These are phyloP conservation scores for Xerocomellus amylosporus DNA, from an alignment of 768 basidiomycete genomes.

Conservation along the genomic window DNA sequence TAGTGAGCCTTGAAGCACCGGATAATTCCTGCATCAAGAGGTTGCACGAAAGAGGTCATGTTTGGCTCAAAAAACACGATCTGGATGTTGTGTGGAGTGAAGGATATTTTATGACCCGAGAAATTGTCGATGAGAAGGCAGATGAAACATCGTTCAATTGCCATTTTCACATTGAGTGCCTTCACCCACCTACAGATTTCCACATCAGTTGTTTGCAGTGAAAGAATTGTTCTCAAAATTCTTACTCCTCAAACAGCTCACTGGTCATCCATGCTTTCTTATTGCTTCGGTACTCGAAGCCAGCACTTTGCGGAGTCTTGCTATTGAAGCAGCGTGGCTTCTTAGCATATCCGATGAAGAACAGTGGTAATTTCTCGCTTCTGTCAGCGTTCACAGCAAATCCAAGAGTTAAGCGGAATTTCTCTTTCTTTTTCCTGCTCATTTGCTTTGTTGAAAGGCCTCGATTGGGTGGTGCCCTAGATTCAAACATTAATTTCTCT, in stretches of 20 bases:
- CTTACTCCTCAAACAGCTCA: not conserved
- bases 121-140: not conserved
- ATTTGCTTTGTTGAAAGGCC: not conserved
- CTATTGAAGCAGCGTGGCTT: not conserved
- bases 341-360: not conserved
- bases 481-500: not conserved
- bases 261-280: not conserved
- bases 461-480: not conserved
- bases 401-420: not conserved
- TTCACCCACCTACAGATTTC: not conserved
- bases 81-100: not conserved
- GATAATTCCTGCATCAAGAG: not conserved
- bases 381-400: not conserved
- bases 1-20: not conserved
- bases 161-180: not conserved
- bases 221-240: too few species aligned
- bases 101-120: not conserved
- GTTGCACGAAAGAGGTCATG: not conserved
- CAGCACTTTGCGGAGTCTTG: not conserved
- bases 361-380: not conserved
- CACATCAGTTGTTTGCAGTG: too few species aligned
- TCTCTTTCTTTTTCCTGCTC: not conserved
- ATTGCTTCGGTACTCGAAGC: not conserved
- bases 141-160: not conserved
- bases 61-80: not conserved